Evolutionary conservation across 2,329 filamentous ascomycete genomes (phyloP).

Genomic region (Escovopsis sp.): DNA sequence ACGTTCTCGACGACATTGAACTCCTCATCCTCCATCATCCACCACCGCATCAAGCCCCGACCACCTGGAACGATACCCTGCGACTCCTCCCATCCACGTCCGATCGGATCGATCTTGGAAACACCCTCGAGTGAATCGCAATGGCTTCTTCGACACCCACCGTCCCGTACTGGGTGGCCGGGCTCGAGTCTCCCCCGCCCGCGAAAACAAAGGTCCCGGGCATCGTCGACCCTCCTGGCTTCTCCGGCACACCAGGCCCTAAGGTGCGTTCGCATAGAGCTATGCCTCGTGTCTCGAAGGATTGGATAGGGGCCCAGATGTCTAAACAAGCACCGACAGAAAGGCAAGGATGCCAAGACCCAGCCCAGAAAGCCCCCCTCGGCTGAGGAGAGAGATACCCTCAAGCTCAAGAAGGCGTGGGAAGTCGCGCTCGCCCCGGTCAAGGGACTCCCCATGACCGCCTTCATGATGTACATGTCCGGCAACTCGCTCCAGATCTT

Average conservation of each 20-base stretch:
- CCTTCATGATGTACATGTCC: slow-evolving; percentile 99
- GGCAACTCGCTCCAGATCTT: slow-evolving; percentile 97
- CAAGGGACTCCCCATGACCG: slow-evolving; percentile 94
- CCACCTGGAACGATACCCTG: too few relatives aligned
- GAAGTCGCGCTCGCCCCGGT: slow-evolving; percentile 86
- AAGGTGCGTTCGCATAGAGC: slow-evolving; percentile 41
- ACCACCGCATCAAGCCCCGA: too few relatives aligned
- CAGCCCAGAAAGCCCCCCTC: slow-evolving; percentile 51
- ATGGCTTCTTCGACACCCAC: slow-evolving; percentile 13
- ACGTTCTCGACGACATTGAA: too few relatives aligned
- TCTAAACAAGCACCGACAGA: slow-evolving; percentile 17
- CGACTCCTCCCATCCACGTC: too few relatives aligned
- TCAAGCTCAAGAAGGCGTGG: slow-evolving; percentile 98
- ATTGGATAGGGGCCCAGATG: slow-evolving; percentile 3
- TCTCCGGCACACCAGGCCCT: slow-evolving; percentile 41
- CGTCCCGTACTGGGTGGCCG: slow-evolving; percentile 63
- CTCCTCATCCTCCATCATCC: too few relatives aligned
- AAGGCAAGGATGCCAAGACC: slow-evolving; percentile 33
- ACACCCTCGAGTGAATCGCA: not conserved
- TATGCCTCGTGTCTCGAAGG: not conserved
- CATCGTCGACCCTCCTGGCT: slow-evolving; percentile 79
- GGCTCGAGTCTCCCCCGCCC: slow-evolving; percentile 56
- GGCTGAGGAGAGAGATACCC: slow-evolving; percentile 75
- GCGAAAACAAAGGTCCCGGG: slow-evolving; percentile 48
- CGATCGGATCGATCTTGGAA: too few relatives aligned